Evolutionary conservation across 2,329 filamentous ascomycete genomes (phyloP).

Genomic region (Aureobasidium sp.): DNA sequence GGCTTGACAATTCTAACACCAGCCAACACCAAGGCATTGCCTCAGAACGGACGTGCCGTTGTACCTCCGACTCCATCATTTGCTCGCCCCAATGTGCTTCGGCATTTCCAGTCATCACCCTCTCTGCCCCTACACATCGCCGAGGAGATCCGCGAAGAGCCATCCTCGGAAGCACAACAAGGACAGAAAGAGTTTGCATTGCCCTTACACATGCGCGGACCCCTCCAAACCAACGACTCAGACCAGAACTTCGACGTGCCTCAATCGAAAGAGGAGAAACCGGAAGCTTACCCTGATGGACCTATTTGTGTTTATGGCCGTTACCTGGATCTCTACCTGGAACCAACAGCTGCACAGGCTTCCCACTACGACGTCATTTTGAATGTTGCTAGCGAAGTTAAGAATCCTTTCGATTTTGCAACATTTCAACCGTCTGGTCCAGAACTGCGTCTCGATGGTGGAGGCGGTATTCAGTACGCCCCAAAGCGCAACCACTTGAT

Average conservation of each 20-base stretch:
- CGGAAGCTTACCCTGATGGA: constrained; percentile 73
- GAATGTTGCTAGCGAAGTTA: constrained; percentile 76
- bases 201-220: not conserved
- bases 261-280: constrained; percentile 60
- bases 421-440: constrained; percentile 23
- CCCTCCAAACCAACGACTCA: constrained; percentile 11
- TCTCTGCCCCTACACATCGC: constrained; percentile 43
- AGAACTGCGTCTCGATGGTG: constrained; percentile 28
- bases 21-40: constrained; percentile 51
- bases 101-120: constrained; percentile 57
- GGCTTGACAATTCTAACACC: constrained; percentile 66
- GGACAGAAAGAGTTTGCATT: not conserved
- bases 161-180: not conserved
- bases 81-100: constrained; percentile 43
- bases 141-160: constrained; percentile 10
- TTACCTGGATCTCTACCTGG: constrained; percentile 70
- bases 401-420: constrained; percentile 58
- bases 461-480: constrained; percentile 29
- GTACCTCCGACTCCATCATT: constrained; percentile 54
- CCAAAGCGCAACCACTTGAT: constrained; percentile 20
- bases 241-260: constrained; percentile 49
- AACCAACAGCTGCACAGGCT: constrained; percentile 72
- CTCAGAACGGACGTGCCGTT: constrained; percentile 49
- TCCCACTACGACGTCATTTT: constrained; percentile 74
- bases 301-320: constrained; percentile 76